These are phyloP conservation scores for Cryptosporidium meleagridis DNA, from an alignment of 169 alveolate species.

Conservation along the genomic window DNA sequence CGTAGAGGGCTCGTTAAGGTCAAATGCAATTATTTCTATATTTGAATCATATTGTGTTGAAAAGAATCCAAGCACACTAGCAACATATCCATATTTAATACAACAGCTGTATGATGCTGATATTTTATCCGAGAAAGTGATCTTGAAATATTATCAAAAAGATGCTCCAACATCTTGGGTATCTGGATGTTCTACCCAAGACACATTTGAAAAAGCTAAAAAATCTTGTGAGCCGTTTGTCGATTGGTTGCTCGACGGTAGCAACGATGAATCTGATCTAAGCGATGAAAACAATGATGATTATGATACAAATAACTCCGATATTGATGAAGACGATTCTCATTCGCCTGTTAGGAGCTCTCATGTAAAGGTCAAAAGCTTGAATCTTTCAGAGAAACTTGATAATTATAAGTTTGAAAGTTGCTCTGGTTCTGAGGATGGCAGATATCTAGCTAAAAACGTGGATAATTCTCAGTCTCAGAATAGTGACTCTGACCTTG, in stretches of 20 bases:
- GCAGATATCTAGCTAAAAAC: constrained; percentile 13
- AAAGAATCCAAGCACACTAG: constrained; percentile 78
- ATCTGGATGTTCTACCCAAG: constrained; percentile 67
- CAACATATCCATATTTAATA: constrained; percentile 84
- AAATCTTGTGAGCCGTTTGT: constrained; percentile 86
- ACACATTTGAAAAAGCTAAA: constrained; percentile 81
- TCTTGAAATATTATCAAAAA: constrained; percentile 76
- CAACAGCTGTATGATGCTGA: constrained; percentile 85
- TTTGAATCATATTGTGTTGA: constrained; percentile 84
- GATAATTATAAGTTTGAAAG: neutral
- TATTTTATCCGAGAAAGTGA: constrained; percentile 83
- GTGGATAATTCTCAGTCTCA: constrained; percentile 32
- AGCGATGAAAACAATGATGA: constrained; percentile 76
- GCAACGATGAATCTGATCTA: constrained; percentile 79
- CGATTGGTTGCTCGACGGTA: constrained; percentile 81
- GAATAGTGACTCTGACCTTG: constrained; percentile 55
- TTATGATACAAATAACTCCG: constrained; percentile 65
- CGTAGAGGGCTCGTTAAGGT: constrained; percentile 81
- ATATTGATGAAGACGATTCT: constrained; percentile 24
- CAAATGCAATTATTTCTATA: constrained; percentile 83
- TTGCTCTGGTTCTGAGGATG: constrained; percentile 33
- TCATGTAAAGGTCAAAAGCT: constrained; percentile 48
- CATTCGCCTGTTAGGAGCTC: constrained; percentile 29
- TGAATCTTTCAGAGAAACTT: constrained; percentile 24
- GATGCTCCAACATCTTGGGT: constrained; percentile 61